Conservation (phyloP, 768 basidiomycete genomes). For the Chalciporus pseudorubinellus region DNA sequence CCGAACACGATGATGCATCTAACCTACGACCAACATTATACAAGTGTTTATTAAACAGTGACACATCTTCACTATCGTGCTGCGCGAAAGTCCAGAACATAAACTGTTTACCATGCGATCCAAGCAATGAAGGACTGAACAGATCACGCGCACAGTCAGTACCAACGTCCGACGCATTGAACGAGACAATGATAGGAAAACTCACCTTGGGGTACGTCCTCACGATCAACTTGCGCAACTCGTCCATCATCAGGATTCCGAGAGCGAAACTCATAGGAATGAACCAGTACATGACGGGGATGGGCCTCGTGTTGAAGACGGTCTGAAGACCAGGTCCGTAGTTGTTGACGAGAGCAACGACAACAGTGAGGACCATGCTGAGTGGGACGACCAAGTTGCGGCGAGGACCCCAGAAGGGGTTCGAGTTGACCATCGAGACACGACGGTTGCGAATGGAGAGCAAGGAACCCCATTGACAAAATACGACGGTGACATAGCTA, state of each 20-base stretch:
- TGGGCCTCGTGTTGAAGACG: slow-evolving; percentile 38
- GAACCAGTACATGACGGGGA: slow-evolving; percentile 46
- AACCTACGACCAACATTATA: too few relatives aligned
- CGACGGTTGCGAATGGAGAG: slow-evolving; percentile 30
- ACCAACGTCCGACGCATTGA: not conserved
- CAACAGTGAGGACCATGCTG: slow-evolving; percentile 33
- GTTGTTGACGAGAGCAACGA: slow-evolving; percentile 34
- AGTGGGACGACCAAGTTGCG: slow-evolving; percentile 33
- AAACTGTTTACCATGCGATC: slow-evolving; percentile 11
- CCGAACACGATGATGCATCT: too few relatives aligned
- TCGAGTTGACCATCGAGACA: slow-evolving; percentile 25
- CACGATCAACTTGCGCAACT: slow-evolving; percentile 44
- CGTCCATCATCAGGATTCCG: slow-evolving; percentile 44
- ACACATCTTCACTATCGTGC: too few relatives aligned
- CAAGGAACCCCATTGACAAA: slow-evolving; percentile 26
- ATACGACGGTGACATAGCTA: slow-evolving; percentile 38
- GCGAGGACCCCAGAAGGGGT: slow-evolving; percentile 38
- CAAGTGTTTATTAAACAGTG: too few relatives aligned
- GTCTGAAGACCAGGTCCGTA: slow-evolving; percentile 34
- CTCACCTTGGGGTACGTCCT: slow-evolving; percentile 43
- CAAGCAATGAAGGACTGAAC: slow-evolving; percentile 24
- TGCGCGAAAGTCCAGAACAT: too few relatives aligned
- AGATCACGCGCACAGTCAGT: not conserved
- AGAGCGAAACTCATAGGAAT: slow-evolving; percentile 41
- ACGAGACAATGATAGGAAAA: not conserved